Evolutionary conservation across 495 filamentous ascomycete species (phyloP).

Genomic region (Articulospora tetracladia): DNA sequence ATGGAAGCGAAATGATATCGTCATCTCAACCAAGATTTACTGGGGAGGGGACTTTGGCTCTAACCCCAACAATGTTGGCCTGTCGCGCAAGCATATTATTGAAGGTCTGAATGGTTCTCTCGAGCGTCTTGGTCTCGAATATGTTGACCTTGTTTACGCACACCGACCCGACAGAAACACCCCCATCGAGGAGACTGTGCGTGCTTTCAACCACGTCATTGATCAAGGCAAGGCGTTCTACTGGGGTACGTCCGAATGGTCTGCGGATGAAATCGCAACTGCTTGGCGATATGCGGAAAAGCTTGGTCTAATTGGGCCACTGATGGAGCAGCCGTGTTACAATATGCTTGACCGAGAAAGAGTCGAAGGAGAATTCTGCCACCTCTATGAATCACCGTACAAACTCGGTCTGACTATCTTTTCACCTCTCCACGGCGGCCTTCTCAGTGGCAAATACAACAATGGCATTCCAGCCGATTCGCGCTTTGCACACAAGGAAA

Average conservation of each 20-base stretch:
- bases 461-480: slow-evolving; percentile 56
- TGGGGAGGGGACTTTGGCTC: slow-evolving; percentile 58
- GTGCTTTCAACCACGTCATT: slow-evolving; percentile 80
- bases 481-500: slow-evolving; percentile 43
- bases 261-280: slow-evolving; percentile 71
- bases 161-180: slow-evolving; percentile 80
- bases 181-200: slow-evolving; percentile 83
- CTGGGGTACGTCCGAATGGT: slow-evolving; percentile 91
- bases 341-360: slow-evolving; percentile 70
- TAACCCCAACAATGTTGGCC: slow-evolving; percentile 69
- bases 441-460: slow-evolving; percentile 83
- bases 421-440: too few species aligned
- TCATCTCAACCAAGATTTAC: slow-evolving; percentile 82
- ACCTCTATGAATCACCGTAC: slow-evolving; percentile 64
- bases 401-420: too few species aligned
- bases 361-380: slow-evolving; percentile 72
- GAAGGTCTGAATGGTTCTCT: slow-evolving; percentile 66
- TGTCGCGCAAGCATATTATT: slow-evolving; percentile 82
- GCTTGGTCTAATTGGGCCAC: slow-evolving; percentile 72
- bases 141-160: slow-evolving; percentile 80
- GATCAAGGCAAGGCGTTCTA: slow-evolving; percentile 77
- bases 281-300: slow-evolving; percentile 72
- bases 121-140: slow-evolving; percentile 64
- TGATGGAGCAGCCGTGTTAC: slow-evolving; percentile 84
- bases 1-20: slow-evolving; percentile 78